These are phyloP conservation scores for Nymphaea colorata DNA, from an alignment of 164 flowering plant genomes.

Conservation along the genomic window DNA sequence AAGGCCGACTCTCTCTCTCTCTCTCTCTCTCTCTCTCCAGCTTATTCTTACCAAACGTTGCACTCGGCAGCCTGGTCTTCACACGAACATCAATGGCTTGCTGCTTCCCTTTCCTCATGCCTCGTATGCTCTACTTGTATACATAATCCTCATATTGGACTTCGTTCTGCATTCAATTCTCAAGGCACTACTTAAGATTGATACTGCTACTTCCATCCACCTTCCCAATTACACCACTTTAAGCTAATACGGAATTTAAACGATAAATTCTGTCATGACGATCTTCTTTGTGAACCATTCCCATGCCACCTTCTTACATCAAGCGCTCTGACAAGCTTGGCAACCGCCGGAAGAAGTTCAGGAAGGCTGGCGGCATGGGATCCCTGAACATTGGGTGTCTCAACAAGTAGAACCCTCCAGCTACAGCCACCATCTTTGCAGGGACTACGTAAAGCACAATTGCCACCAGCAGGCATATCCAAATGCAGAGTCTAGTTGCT, in stretches of 20 bases:
- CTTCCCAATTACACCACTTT: no score
- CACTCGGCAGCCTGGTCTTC: not conserved
- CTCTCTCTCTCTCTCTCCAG: not conserved
- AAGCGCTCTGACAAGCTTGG: conserved; percentile 86
- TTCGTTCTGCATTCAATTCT: not conserved
- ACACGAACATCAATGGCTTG: not conserved
- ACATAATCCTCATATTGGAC: no score
- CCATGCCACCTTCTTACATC: conserved; percentile 8
- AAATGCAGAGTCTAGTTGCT: conserved; percentile 78
- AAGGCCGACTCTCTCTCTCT: not conserved
- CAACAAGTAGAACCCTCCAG: conserved; percentile 78
- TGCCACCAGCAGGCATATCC: conserved; percentile 50
- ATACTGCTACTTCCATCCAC: not conserved
- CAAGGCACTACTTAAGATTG: not conserved
- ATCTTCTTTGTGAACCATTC: no score
- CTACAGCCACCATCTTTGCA: conserved; percentile 95
- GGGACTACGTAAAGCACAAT: conserved; percentile 62
- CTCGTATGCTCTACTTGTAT: not conserved
- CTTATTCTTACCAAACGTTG: not conserved
- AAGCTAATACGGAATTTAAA: no score
- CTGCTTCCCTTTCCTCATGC: not conserved
- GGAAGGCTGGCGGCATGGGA: conserved; percentile 80
- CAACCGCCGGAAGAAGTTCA: conserved; percentile 87
- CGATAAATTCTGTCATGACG: no score
- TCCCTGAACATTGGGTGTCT: conserved; percentile 97